Base-by-base conservation (phyloP, 2,329 filamentous ascomycete species). In the Claviceps sp. region DNA sequence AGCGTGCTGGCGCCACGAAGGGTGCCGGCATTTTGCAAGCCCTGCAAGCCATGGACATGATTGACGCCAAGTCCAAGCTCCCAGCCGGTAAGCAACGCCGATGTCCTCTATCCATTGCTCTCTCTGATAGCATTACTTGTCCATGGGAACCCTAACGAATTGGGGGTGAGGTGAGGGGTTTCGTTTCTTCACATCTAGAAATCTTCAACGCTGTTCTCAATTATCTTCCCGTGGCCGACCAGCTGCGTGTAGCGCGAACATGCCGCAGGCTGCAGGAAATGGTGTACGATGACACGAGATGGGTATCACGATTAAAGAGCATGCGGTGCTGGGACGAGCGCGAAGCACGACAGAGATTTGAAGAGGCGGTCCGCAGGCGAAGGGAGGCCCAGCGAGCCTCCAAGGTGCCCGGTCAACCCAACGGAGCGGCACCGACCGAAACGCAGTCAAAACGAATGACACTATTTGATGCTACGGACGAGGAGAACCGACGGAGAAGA, bases 281-380 rank as follows among this genome's bases (percentile, higher is more conserved):
- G 90, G 90, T 96, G 3, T 98, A 97, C 69, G 93, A 98, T 66
- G 93, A 98, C 67, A 88, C 89, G 48, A 79, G 91, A 71, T 98
- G 93, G 93, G 86, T 97, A 41, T 82, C 87, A 57, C 79, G 87
- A 56, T 70, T 98, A 51, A 86, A 86, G 64, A 82, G 78, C 54
- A 95, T 98, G 82, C 87, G 85, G 2, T 85, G 87, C 58, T 98
- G 93, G 93, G 85, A 95, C 62, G 93, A 98, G 64, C 67, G 73
- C 3, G 91, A 95, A 64, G 93, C 93, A 4, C 78, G 90, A 55
- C 82, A 79, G 59, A 74, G 87, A 50, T 87, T 89, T 50, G 91
- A 96, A 56, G 84, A 91, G 24, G 76, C 78, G 7, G 76, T 84
- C 60, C 72, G 72, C 57, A 72, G 72, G 59, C 77, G 78, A 62